phyloP scores from a whole-genome alignment of 2,329 filamentous ascomycete species.

The Beauveria medogensis region DNA sequence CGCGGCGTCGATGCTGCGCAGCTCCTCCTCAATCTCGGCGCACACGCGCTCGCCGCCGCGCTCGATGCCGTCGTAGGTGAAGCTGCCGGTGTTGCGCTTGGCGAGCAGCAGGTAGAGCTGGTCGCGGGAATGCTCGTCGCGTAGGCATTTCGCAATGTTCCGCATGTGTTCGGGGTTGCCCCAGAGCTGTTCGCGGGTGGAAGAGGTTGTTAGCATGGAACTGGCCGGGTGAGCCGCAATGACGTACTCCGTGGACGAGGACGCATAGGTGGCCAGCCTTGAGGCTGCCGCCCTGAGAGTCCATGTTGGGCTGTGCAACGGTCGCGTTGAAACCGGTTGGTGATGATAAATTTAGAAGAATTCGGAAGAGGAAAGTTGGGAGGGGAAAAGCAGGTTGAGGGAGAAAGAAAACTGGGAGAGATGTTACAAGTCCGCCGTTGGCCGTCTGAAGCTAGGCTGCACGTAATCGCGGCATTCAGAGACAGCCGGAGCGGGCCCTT shows the following conservation, averaged over 20 bases:
- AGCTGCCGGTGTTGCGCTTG: conserved; percentile 65
- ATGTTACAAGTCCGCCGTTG: background rate
- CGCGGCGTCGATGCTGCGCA: conserved; percentile 45
- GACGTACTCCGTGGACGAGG: conserved; percentile 64
- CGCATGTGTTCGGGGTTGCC: conserved; percentile 68
- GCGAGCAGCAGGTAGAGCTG: conserved; percentile 62
- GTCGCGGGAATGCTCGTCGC: conserved; percentile 52
- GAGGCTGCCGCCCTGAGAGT: conserved; percentile 40
- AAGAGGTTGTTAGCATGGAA: background rate
- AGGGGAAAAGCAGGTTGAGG: background rate
- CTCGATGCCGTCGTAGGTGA: conserved; percentile 64
- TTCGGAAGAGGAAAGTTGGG: too few relatives aligned
- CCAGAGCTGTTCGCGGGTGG: conserved; percentile 50
- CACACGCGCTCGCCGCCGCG: conserved; percentile 59
- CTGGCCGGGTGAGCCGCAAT: conserved; percentile 6
- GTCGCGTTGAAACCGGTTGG: background rate
- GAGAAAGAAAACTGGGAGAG: background rate
- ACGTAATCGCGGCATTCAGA: background rate
- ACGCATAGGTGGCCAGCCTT: conserved; percentile 66
- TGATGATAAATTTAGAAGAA: background rate
- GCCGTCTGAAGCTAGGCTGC: background rate
- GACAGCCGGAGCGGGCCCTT: background rate
- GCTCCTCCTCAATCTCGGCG: conserved; percentile 57
- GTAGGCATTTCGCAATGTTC: conserved; percentile 57
- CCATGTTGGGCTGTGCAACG: background rate